phyloP scores from a whole-genome alignment of 1,284 basidiomycete species.

The Trichosporon faecale region DNA sequence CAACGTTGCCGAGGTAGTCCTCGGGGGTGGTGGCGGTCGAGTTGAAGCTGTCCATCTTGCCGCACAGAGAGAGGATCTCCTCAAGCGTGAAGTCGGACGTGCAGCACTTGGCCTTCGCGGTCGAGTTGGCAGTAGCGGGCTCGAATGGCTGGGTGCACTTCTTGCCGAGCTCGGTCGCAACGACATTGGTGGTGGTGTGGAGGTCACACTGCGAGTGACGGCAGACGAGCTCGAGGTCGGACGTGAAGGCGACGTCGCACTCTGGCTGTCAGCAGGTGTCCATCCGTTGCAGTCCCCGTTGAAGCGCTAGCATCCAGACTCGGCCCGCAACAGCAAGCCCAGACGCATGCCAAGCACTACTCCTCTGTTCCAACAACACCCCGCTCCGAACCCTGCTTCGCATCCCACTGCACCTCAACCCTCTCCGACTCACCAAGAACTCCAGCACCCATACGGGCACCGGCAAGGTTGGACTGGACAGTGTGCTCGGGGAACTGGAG shows the following conservation, averaged over 20 bases:
- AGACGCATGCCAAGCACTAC: no score
- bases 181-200: conserved; percentile 28
- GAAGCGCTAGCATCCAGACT: no score
- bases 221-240: conserved; percentile 28
- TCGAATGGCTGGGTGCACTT: conserved; percentile 26
- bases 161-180: conserved; percentile 21
- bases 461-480: conserved; percentile 22
- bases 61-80: conserved; percentile 26
- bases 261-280: conserved; percentile 10
- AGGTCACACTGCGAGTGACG: conserved; percentile 30
- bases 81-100: conserved; percentile 27
- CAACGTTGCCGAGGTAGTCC: conserved; percentile 19
- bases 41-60: conserved; percentile 25
- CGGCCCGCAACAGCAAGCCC: no score
- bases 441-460: conserved; percentile 28
- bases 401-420: no score
- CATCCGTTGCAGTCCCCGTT: background rate
- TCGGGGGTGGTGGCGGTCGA: conserved; percentile 20
- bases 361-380: background rate
- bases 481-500: conserved; percentile 31
- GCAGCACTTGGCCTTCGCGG: conserved; percentile 26
- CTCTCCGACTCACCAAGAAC: conserved; percentile 15
- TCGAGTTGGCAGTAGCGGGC: conserved; percentile 14
- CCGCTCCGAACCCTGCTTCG: no score
- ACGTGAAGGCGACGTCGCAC: conserved; percentile 28